phyloP scores from a whole-genome alignment of 1,284 basidiomycete genomes.

The Cutaneotrichosporon sp. region DNA sequence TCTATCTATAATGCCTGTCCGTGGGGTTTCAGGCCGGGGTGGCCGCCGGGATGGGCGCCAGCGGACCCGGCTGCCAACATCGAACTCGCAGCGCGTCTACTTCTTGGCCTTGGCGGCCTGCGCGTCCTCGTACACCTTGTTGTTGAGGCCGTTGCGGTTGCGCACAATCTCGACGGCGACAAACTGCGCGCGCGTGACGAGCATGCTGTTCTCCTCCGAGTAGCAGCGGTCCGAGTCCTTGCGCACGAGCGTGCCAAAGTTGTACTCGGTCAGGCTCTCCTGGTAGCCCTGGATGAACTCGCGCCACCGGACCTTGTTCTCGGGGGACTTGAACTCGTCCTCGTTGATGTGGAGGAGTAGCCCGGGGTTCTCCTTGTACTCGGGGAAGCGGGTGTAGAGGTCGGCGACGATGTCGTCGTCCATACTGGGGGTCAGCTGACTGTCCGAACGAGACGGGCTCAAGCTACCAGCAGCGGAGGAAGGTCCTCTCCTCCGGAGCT shows the following conservation, averaged over 20 bases:
- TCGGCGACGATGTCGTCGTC: constrained; percentile 91
- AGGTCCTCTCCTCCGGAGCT: too few relatives aligned
- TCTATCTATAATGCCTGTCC: not conserved
- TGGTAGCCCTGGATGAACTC: constrained; percentile 78
- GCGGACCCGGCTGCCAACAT: not conserved
- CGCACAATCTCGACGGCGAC: constrained; percentile 94
- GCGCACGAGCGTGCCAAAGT: constrained; percentile 94
- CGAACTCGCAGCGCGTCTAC: not conserved
- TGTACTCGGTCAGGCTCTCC: constrained; percentile 86
- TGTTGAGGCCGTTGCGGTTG: constrained; percentile 89
- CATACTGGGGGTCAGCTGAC: constrained; percentile 64
- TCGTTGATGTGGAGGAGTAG: constrained; percentile 75
- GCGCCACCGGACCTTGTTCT: constrained; percentile 92
- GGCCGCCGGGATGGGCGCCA: too few relatives aligned
- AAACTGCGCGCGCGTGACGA: constrained; percentile 78
- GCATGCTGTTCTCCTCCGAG: constrained; percentile 89
- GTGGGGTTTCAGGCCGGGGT: too few relatives aligned
- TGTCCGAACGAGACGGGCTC: too few relatives aligned
- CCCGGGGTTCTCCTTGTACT: constrained; percentile 67
- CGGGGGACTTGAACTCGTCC: constrained; percentile 88
- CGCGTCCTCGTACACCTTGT: constrained; percentile 78
- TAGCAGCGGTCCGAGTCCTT: constrained; percentile 80
- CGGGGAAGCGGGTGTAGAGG: constrained; percentile 77
- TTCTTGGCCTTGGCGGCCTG: constrained; percentile 34
- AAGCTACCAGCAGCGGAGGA: not conserved